These are phyloP conservation scores for Noccaea caerulescens DNA, from an alignment of 345 rosid species.

Conservation along the genomic window DNA sequence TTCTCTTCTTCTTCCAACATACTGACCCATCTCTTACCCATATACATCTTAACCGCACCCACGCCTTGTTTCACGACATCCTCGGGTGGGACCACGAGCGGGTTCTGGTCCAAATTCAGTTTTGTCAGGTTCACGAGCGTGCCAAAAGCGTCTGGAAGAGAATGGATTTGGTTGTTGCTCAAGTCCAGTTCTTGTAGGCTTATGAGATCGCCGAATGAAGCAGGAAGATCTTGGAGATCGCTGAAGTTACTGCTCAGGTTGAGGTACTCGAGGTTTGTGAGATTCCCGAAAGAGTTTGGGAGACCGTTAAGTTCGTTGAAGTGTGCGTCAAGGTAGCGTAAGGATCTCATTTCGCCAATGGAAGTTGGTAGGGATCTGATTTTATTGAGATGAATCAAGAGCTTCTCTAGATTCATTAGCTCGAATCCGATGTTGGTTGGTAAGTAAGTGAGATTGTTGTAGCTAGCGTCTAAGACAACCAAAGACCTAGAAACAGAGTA, in stretches of 20 bases:
- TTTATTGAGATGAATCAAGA: conserved; percentile 73
- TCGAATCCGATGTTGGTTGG: conserved; percentile 87
- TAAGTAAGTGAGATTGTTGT: conserved; percentile 72
- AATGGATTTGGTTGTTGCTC: conserved; percentile 85
- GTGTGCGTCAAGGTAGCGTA: conserved; percentile 74
- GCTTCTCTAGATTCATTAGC: conserved; percentile 61
- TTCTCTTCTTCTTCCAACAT: conserved; percentile 73
- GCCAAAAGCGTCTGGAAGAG: conserved; percentile 85
- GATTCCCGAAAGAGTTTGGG: conserved; percentile 62
- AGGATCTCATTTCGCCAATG: conserved; percentile 68
- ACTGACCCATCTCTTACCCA: conserved; percentile 80
- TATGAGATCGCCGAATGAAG: conserved; percentile 71
- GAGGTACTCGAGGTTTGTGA: conserved; percentile 73
- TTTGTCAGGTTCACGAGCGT: conserved; percentile 70
- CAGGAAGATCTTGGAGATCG: conserved; percentile 76
- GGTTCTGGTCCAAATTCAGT: conserved; percentile 74
- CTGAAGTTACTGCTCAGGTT: conserved; percentile 78
- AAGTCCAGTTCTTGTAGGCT: conserved; percentile 85
- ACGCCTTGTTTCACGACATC: conserved; percentile 70
- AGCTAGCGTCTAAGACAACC: conserved; percentile 80
- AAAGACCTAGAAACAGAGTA: conserved; percentile 51
- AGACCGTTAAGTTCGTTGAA: conserved; percentile 79
- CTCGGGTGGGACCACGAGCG: conserved; percentile 67
- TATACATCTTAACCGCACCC: conserved; percentile 69
- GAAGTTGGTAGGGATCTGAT: conserved; percentile 75